Conservation (phyloP, 2,329 filamentous ascomycete genomes). For the Exophiala dermatitidis region DNA sequence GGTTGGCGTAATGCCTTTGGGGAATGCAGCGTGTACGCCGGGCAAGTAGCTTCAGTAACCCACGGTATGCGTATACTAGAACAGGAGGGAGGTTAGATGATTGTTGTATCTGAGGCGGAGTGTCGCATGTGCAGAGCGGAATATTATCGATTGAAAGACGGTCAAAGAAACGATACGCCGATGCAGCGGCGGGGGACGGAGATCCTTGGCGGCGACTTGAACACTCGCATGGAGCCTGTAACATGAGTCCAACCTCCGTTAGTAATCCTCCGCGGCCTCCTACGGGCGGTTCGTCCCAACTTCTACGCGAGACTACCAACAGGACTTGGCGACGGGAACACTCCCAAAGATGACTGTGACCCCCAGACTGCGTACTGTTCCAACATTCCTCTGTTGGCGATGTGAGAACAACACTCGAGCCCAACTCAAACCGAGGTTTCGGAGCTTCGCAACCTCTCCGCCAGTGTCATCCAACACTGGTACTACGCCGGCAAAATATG, state of each 20-base stretch:
- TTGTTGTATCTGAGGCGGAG: too few relatives aligned
- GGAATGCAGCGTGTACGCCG: too few relatives aligned
- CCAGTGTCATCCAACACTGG: background rate
- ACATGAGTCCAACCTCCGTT: background rate
- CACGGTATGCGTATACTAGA: too few relatives aligned
- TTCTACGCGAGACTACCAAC: too few relatives aligned
- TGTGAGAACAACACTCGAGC: constrained; percentile 2
- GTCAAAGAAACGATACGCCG: too few relatives aligned
- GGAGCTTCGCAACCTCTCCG: constrained; percentile 13
- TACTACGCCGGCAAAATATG: constrained; percentile 9
- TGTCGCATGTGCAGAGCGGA: background rate
- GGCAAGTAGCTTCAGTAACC: too few relatives aligned
- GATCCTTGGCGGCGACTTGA: background rate
- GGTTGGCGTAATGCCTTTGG: too few relatives aligned
- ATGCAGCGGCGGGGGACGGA: background rate
- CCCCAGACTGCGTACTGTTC: background rate
- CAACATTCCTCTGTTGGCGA: constrained; percentile 10
- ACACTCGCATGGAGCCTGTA: too few relatives aligned
- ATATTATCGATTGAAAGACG: background rate
- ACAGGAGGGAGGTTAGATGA: too few relatives aligned
- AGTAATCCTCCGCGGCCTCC: background rate
- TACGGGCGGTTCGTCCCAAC: background rate
- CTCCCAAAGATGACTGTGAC: constrained; percentile 9
- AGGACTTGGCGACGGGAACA: too few relatives aligned
- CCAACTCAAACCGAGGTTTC: background rate